These are phyloP conservation scores for Paecilomyces variotii DNA, from an alignment of 2,329 filamentous ascomycete species.

Conservation along the genomic window DNA sequence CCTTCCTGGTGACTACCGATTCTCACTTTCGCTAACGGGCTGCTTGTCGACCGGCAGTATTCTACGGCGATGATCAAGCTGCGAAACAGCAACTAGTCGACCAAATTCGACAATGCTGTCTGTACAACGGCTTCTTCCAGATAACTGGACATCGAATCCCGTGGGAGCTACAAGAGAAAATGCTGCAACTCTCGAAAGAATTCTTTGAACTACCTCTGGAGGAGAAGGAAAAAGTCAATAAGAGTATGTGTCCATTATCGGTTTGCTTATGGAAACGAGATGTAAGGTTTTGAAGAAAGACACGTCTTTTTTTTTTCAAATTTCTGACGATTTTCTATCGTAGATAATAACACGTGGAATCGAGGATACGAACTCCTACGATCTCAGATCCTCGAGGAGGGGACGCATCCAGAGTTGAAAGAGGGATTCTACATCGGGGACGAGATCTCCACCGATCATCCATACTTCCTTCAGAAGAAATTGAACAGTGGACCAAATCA, in stretches of 20 bases:
- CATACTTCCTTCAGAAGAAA: constrained; percentile 30
- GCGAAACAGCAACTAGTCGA: neutral
- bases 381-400: constrained; percentile 36
- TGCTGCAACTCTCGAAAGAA: constrained; percentile 31
- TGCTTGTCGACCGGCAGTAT: neutral
- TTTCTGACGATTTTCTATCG: neutral
- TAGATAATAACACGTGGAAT: constrained; percentile 33
- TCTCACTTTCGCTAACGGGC: neutral
- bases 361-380: constrained; percentile 37
- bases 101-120: neutral
- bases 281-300: neutral
- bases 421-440: constrained; percentile 38
- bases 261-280: neutral
- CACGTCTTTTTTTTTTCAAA: neutral
- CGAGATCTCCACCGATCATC: constrained; percentile 31
- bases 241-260: constrained; percentile 14
- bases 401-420: constrained; percentile 36
- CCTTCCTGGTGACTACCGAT: neutral
- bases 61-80: neutral
- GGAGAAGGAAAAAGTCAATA: constrained; percentile 32
- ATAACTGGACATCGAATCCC: constrained; percentile 36
- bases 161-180: constrained; percentile 26
- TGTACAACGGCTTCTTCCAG: constrained; percentile 36
- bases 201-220: constrained; percentile 35
- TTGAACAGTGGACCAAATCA: constrained; percentile 35